Conservation (phyloP, 495 filamentous ascomycete genomes). For the Aspergillus olivimuriae region DNA sequence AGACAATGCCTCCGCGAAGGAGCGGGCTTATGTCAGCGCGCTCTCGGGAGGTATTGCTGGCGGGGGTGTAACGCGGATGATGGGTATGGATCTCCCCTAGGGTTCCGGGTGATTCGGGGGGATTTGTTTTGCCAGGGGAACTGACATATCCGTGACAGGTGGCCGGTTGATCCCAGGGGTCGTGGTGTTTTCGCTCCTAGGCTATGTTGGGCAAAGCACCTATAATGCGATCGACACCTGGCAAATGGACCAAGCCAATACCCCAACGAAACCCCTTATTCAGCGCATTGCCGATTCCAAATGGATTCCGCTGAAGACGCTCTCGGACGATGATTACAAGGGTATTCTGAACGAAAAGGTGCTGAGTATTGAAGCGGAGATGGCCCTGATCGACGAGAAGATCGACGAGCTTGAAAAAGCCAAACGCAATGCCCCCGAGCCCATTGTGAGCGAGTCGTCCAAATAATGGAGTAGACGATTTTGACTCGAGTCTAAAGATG, state of each 20-base stretch:
- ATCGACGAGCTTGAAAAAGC: slow-evolving; percentile 50
- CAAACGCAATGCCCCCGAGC: slow-evolving; percentile 40
- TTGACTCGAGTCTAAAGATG: too few species aligned
- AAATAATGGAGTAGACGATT: slow-evolving; percentile 2
- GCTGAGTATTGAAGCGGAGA: slow-evolving; percentile 72
- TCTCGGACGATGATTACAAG: slow-evolving; percentile 77
- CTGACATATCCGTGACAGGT: slow-evolving; percentile 20
- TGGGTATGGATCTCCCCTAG: slow-evolving; percentile 43
- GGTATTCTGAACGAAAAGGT: slow-evolving; percentile 70
- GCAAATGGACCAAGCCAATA: slow-evolving; percentile 32
- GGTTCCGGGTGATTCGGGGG: too few species aligned
- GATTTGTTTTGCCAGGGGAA: neutral
- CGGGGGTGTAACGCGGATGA: slow-evolving; percentile 51
- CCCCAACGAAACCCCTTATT: slow-evolving; percentile 33
- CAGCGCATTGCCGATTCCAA: slow-evolving; percentile 54
- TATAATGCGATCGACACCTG: slow-evolving; percentile 51
- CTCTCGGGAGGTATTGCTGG: slow-evolving; percentile 66
- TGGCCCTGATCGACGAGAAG: slow-evolving; percentile 79
- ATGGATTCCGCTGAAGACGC: slow-evolving; percentile 72
- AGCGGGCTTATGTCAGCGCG: slow-evolving; percentile 57
- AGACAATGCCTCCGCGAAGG: slow-evolving; percentile 43
- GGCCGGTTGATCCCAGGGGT: slow-evolving; percentile 51
- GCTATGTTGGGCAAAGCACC: slow-evolving; percentile 51
- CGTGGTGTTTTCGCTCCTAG: slow-evolving; percentile 58
- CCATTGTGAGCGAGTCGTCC: neutral